Evolutionary conservation across 305 asterid genomes (phyloP).

Genomic region (Fraxinus sp.): DNA sequence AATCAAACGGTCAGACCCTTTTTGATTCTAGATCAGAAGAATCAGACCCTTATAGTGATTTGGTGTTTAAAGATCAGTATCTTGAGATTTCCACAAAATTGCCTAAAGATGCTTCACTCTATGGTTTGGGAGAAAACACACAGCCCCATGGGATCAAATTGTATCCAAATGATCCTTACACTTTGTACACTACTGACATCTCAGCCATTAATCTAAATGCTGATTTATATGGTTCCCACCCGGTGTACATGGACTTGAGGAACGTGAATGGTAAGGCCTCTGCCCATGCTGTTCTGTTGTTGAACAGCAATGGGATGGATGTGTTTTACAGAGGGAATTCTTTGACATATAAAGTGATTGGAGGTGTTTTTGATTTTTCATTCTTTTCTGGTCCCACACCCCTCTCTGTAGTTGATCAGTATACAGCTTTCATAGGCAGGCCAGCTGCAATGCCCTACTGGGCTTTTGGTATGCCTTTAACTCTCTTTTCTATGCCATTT

Average conservation of each 20-base stretch:
- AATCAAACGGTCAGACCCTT: constrained; percentile 72
- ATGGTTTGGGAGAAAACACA: constrained; percentile 84
- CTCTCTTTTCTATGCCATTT: neutral
- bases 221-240: constrained; percentile 91
- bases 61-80: constrained; percentile 93
- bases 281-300: constrained; percentile 75
- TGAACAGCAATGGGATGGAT: constrained; percentile 95
- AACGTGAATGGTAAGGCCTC: constrained; percentile 48
- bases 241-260: constrained; percentile 90
- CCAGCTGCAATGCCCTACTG: constrained; percentile 99
- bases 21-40: constrained; percentile 57
- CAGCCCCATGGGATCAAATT: constrained; percentile 87
- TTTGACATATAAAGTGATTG: constrained; percentile 84
- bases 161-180: constrained; percentile 72
- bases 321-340: constrained; percentile 74
- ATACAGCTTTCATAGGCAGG: constrained; percentile 69
- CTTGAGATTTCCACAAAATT: constrained; percentile 76
- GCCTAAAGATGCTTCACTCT: constrained; percentile 74
- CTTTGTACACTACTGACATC: constrained; percentile 68
- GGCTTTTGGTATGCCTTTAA: constrained; percentile 65
- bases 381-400: constrained; percentile 90
- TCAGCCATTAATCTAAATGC: constrained; percentile 78
- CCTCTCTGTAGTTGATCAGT: constrained; percentile 79
- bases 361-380: constrained; percentile 89
- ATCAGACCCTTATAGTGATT: constrained; percentile 43